A percentile compares a stretch with the other conserved stretches of the same genome.
These are phyloP conservation scores for Blastocystis sp. DNA, from an alignment of 352 stramenopile genomes.

Conservation along the genomic window DNA sequence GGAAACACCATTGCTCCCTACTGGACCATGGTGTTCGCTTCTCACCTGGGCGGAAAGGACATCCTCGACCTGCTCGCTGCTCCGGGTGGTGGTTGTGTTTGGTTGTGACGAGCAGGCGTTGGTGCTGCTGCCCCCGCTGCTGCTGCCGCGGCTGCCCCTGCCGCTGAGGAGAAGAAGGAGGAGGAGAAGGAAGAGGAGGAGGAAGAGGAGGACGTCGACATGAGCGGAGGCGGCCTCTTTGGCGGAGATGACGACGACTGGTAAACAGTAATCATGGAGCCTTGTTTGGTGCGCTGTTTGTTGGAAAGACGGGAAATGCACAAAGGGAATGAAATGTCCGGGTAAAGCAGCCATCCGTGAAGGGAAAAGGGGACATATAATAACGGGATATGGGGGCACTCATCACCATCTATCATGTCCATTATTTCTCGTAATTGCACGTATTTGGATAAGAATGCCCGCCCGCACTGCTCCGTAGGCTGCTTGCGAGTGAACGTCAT, in stretches of 20 bases:
- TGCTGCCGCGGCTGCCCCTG: slow-evolving; percentile 23
- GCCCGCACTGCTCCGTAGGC: background rate
- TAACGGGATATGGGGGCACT: background rate
- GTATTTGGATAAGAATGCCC: background rate
- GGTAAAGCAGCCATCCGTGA: background rate
- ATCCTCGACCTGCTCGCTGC: slow-evolving; percentile 57
- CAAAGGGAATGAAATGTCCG: background rate
- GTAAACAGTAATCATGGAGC: slow-evolving; percentile 12
- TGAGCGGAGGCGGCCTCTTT: slow-evolving; percentile 43
- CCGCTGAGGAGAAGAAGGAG: slow-evolving; percentile 56
- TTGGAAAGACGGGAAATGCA: background rate
- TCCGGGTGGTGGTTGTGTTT: slow-evolving; percentile 6
- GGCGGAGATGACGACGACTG: slow-evolving; percentile 54
- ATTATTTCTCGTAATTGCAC: background rate
- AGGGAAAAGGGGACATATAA: background rate
- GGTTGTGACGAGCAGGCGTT: background rate
- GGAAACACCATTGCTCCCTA: slow-evolving; percentile 60
- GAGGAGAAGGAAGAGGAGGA: slow-evolving; percentile 63
- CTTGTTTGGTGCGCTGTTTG: slow-evolving; percentile 29
- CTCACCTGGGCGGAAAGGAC: slow-evolving; percentile 49
- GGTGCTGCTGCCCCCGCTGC: slow-evolving; percentile 33
- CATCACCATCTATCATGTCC: background rate
- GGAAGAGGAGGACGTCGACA: slow-evolving; percentile 65
- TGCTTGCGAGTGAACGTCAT: background rate
- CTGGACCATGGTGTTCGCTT: slow-evolving; percentile 59